Evolutionary conservation across 2,329 filamentous ascomycete species (phyloP), one percentile per base, ranked within the genome.

Genomic region (Furcasterigmium sp.): DNA sequence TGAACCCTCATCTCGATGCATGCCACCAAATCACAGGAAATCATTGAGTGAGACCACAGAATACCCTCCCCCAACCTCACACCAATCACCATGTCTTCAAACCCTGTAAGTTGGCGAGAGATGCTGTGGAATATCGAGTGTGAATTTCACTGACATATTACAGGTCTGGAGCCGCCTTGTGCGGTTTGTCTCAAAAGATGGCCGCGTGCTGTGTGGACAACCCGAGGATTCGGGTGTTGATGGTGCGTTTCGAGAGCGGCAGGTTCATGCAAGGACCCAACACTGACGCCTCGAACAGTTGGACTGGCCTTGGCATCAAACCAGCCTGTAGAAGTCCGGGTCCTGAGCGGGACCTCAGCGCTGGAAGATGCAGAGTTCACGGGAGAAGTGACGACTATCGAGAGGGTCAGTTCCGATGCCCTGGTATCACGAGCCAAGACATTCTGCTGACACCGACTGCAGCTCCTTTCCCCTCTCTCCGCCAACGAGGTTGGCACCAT

Each of bases 401-500:
- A 48, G 20, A 52, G 46, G 29, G 29, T 32, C 11, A 32, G 29
- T n/a, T n/a, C n/a, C 29, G 11, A n/a, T n/a, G 15, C 11, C 29
- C 15, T 17, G 13, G 15, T 3, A 8, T 17, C 29, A 29, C 7
- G 10, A 29, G 10, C 26, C 11, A 4, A 10, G 26, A 14, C 13
- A 14, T 17, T 32, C 29, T 15, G 15, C 4, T 32, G 5, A 32
- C 29, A 15, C 29, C n/a, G 15, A 4, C 5, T 14, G 15, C 29
- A 32, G 20, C 41, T 48, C 2, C 20, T 48, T 1, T 44, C 46
- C n/a, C 75, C 75, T 8, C 50, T 78, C 18, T 55, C 69, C 2
- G 58, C 63, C 42, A 53, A 54, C 17, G 74, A 79, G 50, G 70
- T 76, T 39, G 76, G 76, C 19, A 73, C 75, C 1, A 77, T 82